Evolutionary conservation across 768 basidiomycete genomes (phyloP), one percentile per base, ranked within the genome.

Genomic region (Amyloporia xantha): DNA sequence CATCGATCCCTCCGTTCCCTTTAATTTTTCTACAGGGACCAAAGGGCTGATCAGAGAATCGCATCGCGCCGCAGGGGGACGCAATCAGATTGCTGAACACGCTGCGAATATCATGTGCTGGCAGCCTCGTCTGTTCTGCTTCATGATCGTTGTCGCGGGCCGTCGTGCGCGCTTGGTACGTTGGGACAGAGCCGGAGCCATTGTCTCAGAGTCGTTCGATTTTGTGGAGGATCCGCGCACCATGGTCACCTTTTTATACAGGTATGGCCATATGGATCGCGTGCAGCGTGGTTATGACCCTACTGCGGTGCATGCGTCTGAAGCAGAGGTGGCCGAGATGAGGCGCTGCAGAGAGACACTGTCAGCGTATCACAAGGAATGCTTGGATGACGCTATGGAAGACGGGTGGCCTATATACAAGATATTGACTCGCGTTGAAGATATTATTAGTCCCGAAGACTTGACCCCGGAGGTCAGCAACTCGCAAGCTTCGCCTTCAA

Each of bases 101-200:
- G 54, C 59, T 2, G 57, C 51, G 12, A 59, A 59, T 10, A 44
- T 55, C 44, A 51, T 54, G 26, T 43, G 52, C 12, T 49, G 55
- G 11, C 68, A 67, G 44, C 60, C 61, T 35, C 63, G 68, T 5
- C 30, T 33, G 7, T 33, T 33, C 30, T 33, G 30, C 15, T 33
- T 33, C 15, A 33, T 33, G 30, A 33, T 15, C 15, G 30, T 33
- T 15, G 30, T 33, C 9, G 30, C 30, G 9, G 30, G 30, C 30
- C 15, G 30, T 15, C 30, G 15, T 33, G 30, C 30, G 7, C 30
- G 30, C 30, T 33, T 33, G 9, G 9, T 33, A 7, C 57, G 61
- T 2, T 55, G 57, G 45, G 69, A 70, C 44, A 56, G 68, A 3
- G 44, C 61, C 3, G 70, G 65, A 5, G 57, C 54, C 1, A 52